Evolutionary conservation across 352 stramenopile genomes (phyloP).

Genomic region (Stephanocyclus meneghinianus): DNA sequence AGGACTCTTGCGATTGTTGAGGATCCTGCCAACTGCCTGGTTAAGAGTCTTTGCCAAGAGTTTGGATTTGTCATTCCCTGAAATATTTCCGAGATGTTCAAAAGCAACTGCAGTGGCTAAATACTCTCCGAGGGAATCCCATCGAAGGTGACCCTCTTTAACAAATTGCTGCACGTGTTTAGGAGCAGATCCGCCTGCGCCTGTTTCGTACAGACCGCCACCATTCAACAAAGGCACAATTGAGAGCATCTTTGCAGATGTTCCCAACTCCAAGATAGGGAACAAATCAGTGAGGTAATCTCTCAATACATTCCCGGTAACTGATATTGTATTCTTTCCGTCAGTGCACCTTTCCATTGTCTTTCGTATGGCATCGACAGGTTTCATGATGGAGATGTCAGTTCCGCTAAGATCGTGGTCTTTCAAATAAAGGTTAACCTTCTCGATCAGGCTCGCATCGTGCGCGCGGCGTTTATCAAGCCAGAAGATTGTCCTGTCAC

Average conservation of each 20-base stretch:
- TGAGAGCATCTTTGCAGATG: conserved; percentile 85
- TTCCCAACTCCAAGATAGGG: conserved; percentile 85
- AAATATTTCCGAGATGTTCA: conserved; percentile 72
- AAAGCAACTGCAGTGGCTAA: conserved; percentile 82
- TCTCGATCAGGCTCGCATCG: conserved; percentile 81
- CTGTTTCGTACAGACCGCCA: conserved; percentile 84
- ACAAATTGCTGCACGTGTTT: conserved; percentile 86
- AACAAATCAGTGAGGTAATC: conserved; percentile 87
- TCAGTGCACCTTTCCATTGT: conserved; percentile 78
- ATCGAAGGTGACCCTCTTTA: conserved; percentile 82
- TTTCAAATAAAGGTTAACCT: conserved; percentile 82
- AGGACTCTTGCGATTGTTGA: conserved; percentile 80
- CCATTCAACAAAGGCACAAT: conserved; percentile 85
- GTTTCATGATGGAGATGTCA: conserved; percentile 85
- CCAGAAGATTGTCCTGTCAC: conserved; percentile 83
- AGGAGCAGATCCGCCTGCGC: conserved; percentile 82
- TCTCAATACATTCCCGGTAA: conserved; percentile 86
- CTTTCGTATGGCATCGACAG: conserved; percentile 79
- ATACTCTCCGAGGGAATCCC: conserved; percentile 84
- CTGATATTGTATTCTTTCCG: conserved; percentile 82
- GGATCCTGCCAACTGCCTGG: conserved; percentile 77
- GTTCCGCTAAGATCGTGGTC: conserved; percentile 82
- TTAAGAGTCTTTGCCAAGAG: conserved; percentile 80
- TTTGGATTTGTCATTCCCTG: conserved; percentile 69
- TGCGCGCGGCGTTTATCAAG: conserved; percentile 83